Conservation (phyloP, 2,329 filamentous ascomycete species). For the Zymoseptoria passerinii region DNA sequence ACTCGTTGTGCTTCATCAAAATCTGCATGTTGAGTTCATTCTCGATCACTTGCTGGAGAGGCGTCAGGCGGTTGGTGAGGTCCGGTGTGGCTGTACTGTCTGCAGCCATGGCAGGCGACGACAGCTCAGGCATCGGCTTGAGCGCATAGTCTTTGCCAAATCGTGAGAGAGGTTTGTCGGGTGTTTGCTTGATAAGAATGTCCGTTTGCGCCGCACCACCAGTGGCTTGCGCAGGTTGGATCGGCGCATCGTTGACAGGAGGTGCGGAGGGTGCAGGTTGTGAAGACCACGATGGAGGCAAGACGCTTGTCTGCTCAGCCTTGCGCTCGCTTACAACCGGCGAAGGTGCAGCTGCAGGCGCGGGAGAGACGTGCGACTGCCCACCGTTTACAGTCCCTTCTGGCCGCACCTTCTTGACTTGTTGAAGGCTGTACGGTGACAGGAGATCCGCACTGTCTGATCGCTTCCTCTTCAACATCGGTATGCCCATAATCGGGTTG, state of each 20-base stretch:
- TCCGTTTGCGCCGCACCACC: neutral
- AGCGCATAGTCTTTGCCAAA: constrained; percentile 3
- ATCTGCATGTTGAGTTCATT: constrained; percentile 88
- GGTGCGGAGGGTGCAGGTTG: neutral
- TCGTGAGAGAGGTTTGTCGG: neutral
- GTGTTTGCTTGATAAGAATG: neutral
- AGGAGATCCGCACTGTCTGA: constrained; percentile 39
- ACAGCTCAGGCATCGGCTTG: neutral
- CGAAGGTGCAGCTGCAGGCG: neutral
- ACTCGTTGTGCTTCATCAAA: constrained; percentile 84
- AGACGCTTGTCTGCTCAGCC: neutral
- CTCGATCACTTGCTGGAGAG: constrained; percentile 64
- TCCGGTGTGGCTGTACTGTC: constrained; percentile 2
- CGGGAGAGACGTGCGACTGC: neutral
- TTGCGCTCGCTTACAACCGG: constrained; percentile 5
- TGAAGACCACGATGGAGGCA: neutral
- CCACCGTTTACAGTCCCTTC: constrained; percentile 24
- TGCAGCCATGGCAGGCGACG: constrained; percentile 6
- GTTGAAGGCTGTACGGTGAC: constrained; percentile 9
- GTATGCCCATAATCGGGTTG: constrained; percentile 39
- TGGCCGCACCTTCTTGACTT: constrained; percentile 15
- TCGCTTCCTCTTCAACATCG: constrained; percentile 50
- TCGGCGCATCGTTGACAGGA: constrained; percentile 1
- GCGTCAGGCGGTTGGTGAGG: constrained; percentile 31
- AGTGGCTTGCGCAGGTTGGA: constrained; percentile 1